Evolutionary conservation across 257 asterid species (phyloP), one percentile per base, ranked within the genome.

Genomic region (Galeopsis tetrahit): DNA sequence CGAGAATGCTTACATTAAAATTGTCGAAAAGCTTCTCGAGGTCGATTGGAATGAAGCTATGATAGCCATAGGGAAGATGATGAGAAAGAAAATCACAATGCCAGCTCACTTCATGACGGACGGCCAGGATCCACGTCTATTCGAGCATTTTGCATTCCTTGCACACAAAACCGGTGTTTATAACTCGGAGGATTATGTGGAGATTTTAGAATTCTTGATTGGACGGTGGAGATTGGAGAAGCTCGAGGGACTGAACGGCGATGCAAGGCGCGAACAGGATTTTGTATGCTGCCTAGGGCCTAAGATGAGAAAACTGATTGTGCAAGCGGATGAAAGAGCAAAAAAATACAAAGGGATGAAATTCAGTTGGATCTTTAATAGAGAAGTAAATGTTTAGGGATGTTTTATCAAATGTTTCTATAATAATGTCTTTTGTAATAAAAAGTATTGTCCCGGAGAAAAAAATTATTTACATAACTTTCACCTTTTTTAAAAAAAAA

Each of bases 261-360:
- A 66, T 49, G 63, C 36, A 7, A 38, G 7, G 68, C 11, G 32
- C 8, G 68, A 42, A 63, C 68, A 63, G 2, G 68, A 63, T 32
- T 63, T 38, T 28, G 68, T 63, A 5, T 66, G 71, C 21, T 17
- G 32, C 3, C 60, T 66, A 17, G 44, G 33, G 57, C 59, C 17
- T 28, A 46, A 31, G 60, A 66, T 31, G 3, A 46, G 60, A 28
- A 32, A 53, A 2, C 44, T 66, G 9, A 42, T 11, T 7, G 71
- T 3, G 17, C 38, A 35, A 43, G 58, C 70, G 6, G 57, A 65
- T 65, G 70, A 65, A n/a, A 32, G 58, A 44, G 42, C 70, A 77
- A 58, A 66, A 72, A 70, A 68, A 63, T n/a, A 56, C 17, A 32
- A 13, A 10, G 77, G n/a, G 46, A 65, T 5, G 79, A 66, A 52